A percentile compares a stretch with the other conserved stretches of the same genome.
These are phyloP conservation scores for Suillus subalutaceus DNA, from an alignment of 768 basidiomycete genomes.

Conservation along the genomic window DNA sequence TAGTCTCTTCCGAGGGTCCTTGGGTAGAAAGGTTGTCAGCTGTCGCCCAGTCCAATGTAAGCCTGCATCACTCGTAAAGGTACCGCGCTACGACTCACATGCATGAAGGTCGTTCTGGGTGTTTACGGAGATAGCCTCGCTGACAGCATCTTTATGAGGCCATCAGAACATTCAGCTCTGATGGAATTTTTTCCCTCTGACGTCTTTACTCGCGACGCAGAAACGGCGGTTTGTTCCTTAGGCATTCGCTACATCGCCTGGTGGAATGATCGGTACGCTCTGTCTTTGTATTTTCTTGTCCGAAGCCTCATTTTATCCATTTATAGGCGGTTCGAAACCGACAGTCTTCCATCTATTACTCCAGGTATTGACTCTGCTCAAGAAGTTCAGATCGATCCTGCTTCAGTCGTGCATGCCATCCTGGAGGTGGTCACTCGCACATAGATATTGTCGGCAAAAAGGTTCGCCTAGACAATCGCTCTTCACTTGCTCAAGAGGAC, in stretches of 20 bases:
- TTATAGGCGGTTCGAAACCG: constrained; percentile 38
- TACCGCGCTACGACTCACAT: constrained; percentile 12
- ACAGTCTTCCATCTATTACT: constrained; percentile 38
- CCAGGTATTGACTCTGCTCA: constrained; percentile 24
- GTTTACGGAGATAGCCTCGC: constrained; percentile 63
- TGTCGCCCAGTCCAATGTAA: constrained; percentile 68
- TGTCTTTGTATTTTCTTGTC: constrained; percentile 7
- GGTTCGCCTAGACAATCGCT: not conserved
- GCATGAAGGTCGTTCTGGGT: constrained; percentile 58
- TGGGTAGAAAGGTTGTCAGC: constrained; percentile 69
- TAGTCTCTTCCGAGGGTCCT: constrained; percentile 52
- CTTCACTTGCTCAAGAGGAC: not conserved
- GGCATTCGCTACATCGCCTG: constrained; percentile 63
- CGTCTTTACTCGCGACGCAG: constrained; percentile 66
- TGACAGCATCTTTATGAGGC: constrained; percentile 72
- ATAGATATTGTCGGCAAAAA: not conserved
- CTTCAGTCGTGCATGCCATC: constrained; percentile 44
- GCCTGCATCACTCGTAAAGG: constrained; percentile 23
- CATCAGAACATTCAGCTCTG: constrained; percentile 58
- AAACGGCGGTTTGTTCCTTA: constrained; percentile 53
- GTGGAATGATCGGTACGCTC: constrained; percentile 44
- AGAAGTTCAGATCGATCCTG: constrained; percentile 41
- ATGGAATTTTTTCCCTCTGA: constrained; percentile 78
- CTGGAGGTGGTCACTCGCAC: constrained; percentile 7
- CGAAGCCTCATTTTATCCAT: constrained; percentile 11